Evolutionary conservation across 2,329 filamentous ascomycete genomes (phyloP).

Genomic region (Epichloe festucae): DNA sequence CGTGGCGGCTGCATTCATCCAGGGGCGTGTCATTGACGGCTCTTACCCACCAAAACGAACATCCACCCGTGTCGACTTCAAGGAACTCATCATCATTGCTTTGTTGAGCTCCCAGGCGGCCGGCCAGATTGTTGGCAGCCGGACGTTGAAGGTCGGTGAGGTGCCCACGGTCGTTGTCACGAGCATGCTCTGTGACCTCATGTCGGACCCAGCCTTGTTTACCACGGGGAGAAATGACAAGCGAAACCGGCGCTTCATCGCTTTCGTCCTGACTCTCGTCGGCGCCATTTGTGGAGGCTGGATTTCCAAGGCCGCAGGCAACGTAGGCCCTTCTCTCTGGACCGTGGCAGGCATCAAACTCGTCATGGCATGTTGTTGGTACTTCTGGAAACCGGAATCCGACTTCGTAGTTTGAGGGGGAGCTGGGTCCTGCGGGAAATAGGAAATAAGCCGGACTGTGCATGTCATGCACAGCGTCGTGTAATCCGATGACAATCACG

Average conservation of each 20-base stretch:
- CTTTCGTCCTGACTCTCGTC: conserved; percentile 31
- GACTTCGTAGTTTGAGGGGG: background rate
- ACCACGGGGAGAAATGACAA: conserved; percentile 30
- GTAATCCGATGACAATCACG: too few species aligned
- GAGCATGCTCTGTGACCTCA: conserved; percentile 39
- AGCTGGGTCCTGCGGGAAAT: too few species aligned
- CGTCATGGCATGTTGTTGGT: conserved; percentile 23
- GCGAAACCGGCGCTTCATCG: conserved; percentile 32
- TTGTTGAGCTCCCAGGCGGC: conserved; percentile 41
- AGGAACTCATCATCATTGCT: conserved; percentile 27
- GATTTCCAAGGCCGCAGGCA: conserved; percentile 29
- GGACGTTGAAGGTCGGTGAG: conserved; percentile 38
- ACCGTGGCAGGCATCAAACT: conserved; percentile 32
- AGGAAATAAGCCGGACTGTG: too few species aligned
- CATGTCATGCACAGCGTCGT: too few species aligned
- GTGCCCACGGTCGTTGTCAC: conserved; percentile 42
- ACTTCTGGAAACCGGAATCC: conserved; percentile 16
- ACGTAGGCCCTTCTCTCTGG: conserved; percentile 31
- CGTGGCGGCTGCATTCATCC: conserved; percentile 38
- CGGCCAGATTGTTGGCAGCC: conserved; percentile 37
- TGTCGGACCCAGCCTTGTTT: conserved; percentile 36
- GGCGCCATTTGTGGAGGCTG: conserved; percentile 37
- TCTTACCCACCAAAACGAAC: conserved; percentile 7
- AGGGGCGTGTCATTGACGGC: conserved; percentile 22
- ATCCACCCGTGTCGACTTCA: conserved; percentile 10